Evolutionary conservation across 2,329 filamentous ascomycete species (phyloP).

Genomic region (Fusarium luffae): DNA sequence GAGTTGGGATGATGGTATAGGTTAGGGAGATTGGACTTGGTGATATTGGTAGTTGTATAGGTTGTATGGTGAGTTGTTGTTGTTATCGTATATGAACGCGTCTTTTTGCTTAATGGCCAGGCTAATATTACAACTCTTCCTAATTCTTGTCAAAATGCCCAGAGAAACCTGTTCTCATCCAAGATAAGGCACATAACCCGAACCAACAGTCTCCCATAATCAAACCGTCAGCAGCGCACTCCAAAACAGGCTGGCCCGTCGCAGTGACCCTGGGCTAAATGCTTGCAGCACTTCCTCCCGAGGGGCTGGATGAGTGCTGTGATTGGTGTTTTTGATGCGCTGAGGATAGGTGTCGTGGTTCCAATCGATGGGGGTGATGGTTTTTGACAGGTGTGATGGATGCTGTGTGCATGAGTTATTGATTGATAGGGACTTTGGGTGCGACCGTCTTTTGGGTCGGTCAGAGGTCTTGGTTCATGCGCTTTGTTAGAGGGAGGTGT

Average conservation of each 20-base stretch:
- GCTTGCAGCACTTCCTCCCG: slow-evolving; percentile 15
- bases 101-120: neutral
- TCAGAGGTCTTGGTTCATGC: neutral
- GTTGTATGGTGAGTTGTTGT: slow-evolving; percentile 1
- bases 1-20: slow-evolving; percentile 15
- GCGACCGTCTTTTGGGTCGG: neutral
- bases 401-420: slow-evolving; percentile 17
- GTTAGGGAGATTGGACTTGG: neutral
- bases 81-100: slow-evolving; percentile 10
- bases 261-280: slow-evolving; percentile 7
- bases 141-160: slow-evolving; percentile 10
- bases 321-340: slow-evolving; percentile 41
- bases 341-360: slow-evolving; percentile 42
- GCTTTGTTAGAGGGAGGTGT: neutral
- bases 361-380: slow-evolving; percentile 32
- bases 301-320: slow-evolving; percentile 17
- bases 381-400: slow-evolving; percentile 35
- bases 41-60: neutral
- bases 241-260: slow-evolving; percentile 17
- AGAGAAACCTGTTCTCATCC: slow-evolving; percentile 2
- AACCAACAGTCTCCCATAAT: slow-evolving; percentile 24
- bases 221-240: slow-evolving; percentile 15
- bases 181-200: slow-evolving; percentile 22
- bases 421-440: slow-evolving; percentile 1
- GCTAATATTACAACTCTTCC: slow-evolving; percentile 4